Evolutionary conservation across 2,329 filamentous ascomycete genomes (phyloP).

Genomic region (Neonectria hederae): DNA sequence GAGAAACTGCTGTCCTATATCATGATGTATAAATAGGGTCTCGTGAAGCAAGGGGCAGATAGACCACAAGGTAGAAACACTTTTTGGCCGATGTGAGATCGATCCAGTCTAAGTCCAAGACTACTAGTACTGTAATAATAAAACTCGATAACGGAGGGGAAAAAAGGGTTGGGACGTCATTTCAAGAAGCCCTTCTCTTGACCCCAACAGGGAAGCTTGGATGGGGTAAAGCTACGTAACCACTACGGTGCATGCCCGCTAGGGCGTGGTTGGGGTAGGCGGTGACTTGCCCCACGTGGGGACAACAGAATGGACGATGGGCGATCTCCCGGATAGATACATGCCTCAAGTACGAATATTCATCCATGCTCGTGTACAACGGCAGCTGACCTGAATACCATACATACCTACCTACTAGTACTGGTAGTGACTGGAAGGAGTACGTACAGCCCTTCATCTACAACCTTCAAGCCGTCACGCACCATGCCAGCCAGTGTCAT

Average conservation of each 20-base stretch:
- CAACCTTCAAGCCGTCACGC: too few relatives aligned
- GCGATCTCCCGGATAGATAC: not conserved
- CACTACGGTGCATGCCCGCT: too few relatives aligned
- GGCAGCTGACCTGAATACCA: constrained; percentile 2
- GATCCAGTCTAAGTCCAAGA: not conserved
- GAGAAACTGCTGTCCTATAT: not conserved
- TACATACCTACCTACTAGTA: too few relatives aligned
- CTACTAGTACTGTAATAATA: too few relatives aligned
- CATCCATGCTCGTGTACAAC: not conserved
- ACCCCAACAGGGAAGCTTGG: not conserved
- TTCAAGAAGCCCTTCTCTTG: not conserved
- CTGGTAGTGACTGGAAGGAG: too few relatives aligned
- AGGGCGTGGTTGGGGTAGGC: not conserved
- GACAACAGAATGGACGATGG: not conserved
- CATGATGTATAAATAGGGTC: constrained; percentile 1
- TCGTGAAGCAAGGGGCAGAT: not conserved
- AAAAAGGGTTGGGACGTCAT: constrained; percentile 2
- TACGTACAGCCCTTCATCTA: too few relatives aligned
- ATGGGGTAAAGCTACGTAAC: not conserved
- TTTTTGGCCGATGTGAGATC: not conserved
- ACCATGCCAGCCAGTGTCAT: not conserved
- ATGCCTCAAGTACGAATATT: not conserved
- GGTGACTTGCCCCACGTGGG: constrained; percentile 23
- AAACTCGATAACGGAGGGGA: not conserved
- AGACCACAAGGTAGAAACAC: not conserved